Evolutionary conservation across 768 basidiomycete genomes (phyloP), one percentile per base, ranked within the genome.

Genomic region (Podaxis sp.): DNA sequence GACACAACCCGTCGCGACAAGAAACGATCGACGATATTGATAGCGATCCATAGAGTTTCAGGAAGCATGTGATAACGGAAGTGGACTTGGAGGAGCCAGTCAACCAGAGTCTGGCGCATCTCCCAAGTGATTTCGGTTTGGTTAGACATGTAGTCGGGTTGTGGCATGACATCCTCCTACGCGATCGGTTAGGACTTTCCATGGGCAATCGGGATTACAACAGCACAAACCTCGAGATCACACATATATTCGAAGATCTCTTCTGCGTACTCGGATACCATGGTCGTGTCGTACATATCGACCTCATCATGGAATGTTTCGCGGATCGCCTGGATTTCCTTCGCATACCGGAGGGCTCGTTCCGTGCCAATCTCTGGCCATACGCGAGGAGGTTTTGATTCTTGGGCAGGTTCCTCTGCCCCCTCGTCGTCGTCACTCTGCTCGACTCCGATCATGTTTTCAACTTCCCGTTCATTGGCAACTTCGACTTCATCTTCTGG

Each of bases 201-300:
- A 30, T 46, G n/a, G 38, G 46, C 41, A 20, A 50, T 20, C 20
- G 15, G 26, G 28, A 57, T 28, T n/a, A 50, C 8, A 41, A 6
- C 22, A 51, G 40, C 33, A 24, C 46, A 17, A 74, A 95, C 94
- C 86, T 99, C 96, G 50, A 99, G 86, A 58, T 93, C 87, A 65
- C 80, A 80, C 97, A 99, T 99, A 75, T 99, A 98, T 66, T 87
- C 82, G 72, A 99, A 99, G 73, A 99, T 99, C 62, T 99, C 96
- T 13, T 98, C 95, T n/a, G 95, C 84, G 71, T 99, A 99, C 75
- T 99, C 97, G 17, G 96, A 94, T 46, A 97, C 96, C 96, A 99
- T 96, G 1, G 93, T 92, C 48, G 91, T 90, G 75, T 97, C 95
- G 64, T 82, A 84, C 71, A 86, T 80, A 74, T 87, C 82, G 40